Evolutionary conservation across 75 land plant genomes (phyloP).

Genomic region (Selaginella tamariscina): DNA sequence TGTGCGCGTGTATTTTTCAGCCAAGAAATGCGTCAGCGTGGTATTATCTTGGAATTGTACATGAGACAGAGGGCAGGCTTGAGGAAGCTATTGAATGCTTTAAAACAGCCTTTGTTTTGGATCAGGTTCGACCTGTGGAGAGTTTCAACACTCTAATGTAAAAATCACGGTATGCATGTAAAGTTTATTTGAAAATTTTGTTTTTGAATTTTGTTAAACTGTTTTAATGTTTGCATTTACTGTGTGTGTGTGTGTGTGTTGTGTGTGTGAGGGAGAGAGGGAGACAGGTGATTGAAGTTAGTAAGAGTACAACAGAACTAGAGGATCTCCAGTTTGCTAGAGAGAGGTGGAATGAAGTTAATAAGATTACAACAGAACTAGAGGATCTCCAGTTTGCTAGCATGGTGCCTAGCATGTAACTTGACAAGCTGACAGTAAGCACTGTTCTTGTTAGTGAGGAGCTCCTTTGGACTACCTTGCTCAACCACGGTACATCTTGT

Average conservation of each 20-base stretch:
- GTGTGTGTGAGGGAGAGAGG: too few relatives aligned
- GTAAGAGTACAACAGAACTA: too few relatives aligned
- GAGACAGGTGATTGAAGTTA: too few relatives aligned
- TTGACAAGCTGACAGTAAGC: slow-evolving; percentile 9
- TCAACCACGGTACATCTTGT: slow-evolving; percentile 9
- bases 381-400: neutral
- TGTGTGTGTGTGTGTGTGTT: too few relatives aligned
- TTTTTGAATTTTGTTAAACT: too few relatives aligned
- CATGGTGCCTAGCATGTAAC: neutral
- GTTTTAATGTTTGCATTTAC: too few relatives aligned
- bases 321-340: neutral
- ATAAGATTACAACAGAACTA: too few relatives aligned
- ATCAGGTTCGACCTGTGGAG: neutral
- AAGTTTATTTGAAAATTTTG: too few relatives aligned
- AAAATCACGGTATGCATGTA: too few relatives aligned
- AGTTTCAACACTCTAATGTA: neutral
- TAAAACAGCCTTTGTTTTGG: neutral
- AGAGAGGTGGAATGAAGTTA: too few relatives aligned
- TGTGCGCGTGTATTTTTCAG: too few relatives aligned
- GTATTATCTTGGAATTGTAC: slow-evolving; percentile 9
- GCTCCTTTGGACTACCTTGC: slow-evolving; percentile 9
- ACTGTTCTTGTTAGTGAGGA: neutral
- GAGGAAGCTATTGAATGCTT: slow-evolving; percentile 1
- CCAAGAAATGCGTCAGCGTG: slow-evolving; percentile 2
- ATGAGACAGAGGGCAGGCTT: neutral